These are phyloP conservation scores for Sonneratia alba DNA, from an alignment of 345 rosid genomes.

Conservation along the genomic window DNA sequence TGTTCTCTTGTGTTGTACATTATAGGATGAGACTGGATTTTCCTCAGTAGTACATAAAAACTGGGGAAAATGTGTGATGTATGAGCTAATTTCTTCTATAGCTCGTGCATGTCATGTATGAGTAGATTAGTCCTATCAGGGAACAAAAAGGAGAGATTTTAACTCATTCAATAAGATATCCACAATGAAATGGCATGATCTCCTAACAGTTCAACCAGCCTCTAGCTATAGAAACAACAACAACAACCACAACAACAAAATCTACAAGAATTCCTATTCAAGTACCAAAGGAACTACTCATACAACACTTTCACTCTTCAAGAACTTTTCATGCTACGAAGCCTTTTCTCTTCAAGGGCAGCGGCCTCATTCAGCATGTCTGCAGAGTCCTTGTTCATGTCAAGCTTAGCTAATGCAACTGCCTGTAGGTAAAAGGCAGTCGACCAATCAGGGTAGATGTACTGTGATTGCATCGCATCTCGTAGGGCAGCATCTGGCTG, in stretches of 20 bases:
- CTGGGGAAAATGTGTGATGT: neutral
- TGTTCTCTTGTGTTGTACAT: neutral
- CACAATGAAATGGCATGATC: too few relatives aligned
- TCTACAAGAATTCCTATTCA: neutral
- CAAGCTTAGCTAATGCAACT: slow-evolving; percentile 73
- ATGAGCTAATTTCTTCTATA: neutral
- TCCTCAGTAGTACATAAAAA: neutral
- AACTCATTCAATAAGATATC: too few relatives aligned
- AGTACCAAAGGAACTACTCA: neutral
- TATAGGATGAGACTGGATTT: neutral
- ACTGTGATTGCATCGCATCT: slow-evolving; percentile 94
- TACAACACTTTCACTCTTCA: neutral
- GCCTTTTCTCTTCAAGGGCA: slow-evolving; percentile 54
- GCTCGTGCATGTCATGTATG: neutral
- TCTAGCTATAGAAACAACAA: too few relatives aligned
- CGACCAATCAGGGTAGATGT: slow-evolving; percentile 76
- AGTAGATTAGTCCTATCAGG: too few relatives aligned
- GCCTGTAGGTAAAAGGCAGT: slow-evolving; percentile 87
- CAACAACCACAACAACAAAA: neutral
- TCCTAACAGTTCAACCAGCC: too few relatives aligned
- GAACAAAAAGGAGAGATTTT: too few relatives aligned
- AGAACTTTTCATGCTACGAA: slow-evolving; percentile 32
- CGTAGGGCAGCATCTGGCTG: slow-evolving; percentile 80
- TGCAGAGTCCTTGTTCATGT: slow-evolving; percentile 78
- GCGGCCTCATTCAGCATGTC: slow-evolving; percentile 78